Evolutionary conservation across 2,329 filamentous ascomycete species (phyloP).

Genomic region (Mycosphaerelloides madeirae): DNA sequence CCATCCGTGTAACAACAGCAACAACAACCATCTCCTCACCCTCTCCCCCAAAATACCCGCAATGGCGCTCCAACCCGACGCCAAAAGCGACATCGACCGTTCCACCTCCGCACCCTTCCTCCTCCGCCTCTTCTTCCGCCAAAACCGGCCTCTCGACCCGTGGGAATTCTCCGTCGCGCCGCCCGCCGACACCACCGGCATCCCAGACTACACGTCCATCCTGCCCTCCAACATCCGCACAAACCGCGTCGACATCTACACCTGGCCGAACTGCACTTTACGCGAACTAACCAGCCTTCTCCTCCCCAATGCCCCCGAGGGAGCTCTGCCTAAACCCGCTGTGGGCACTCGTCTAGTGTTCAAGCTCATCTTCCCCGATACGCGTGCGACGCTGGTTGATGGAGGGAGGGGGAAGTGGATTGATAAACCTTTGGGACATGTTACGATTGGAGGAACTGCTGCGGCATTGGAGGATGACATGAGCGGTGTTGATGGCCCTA

Average conservation of each 20-base stretch:
- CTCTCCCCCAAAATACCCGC: not conserved
- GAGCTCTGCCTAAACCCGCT: constrained; percentile 65
- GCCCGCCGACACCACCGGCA: constrained; percentile 35
- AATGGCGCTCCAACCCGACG: constrained; percentile 34
- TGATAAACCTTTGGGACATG: constrained; percentile 75
- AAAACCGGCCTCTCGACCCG: constrained; percentile 67
- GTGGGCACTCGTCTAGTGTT: constrained; percentile 83
- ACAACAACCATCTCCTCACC: not conserved
- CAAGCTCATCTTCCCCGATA: constrained; percentile 79
- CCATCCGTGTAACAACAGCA: constrained; percentile 5
- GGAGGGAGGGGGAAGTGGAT: constrained; percentile 59
- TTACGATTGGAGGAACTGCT: constrained; percentile 59
- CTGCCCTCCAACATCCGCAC: constrained; percentile 48
- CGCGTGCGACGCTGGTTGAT: constrained; percentile 43
- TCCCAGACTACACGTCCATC: constrained; percentile 46
- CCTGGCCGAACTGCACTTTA: constrained; percentile 77
- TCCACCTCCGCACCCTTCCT: constrained; percentile 74
- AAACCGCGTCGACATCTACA: constrained; percentile 66
- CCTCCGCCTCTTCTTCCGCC: constrained; percentile 78
- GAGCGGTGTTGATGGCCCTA: constrained; percentile 33
- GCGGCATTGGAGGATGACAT: constrained; percentile 26
- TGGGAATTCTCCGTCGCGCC: constrained; percentile 60
- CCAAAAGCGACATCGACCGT: constrained; percentile 54
- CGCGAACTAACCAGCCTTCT: constrained; percentile 76
- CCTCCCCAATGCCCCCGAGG: constrained; percentile 58